Conservation (phyloP, 768 basidiomycete species). For the Rhodocollybia butyracea region DNA sequence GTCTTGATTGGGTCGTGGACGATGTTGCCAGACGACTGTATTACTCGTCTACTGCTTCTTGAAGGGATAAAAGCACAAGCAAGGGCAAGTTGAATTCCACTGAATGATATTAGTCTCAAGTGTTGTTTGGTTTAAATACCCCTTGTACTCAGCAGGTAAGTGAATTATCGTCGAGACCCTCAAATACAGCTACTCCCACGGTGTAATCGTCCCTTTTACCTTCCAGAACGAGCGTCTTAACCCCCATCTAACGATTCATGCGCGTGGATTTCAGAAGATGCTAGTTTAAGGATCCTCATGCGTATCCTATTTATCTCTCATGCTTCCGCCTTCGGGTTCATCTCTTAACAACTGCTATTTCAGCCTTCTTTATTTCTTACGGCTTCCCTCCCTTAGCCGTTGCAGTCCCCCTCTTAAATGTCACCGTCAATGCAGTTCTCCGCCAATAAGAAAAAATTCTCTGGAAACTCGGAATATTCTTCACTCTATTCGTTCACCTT, state of each 20-base stretch:
- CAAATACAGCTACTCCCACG: background rate
- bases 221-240: background rate
- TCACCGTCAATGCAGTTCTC: too few species aligned
- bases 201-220: conserved; percentile 1
- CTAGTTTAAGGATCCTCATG: conserved; percentile 1
- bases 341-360: background rate
- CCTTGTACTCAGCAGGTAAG: background rate
- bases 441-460: too few species aligned
- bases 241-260: background rate
- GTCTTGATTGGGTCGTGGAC: conserved; percentile 89
- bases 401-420: too few species aligned
- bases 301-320: background rate
- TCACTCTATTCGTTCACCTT: too few species aligned
- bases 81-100: too few species aligned
- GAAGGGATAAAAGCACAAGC: background rate
- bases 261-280: background rate
- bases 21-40: conserved; percentile 88
- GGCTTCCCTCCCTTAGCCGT: background rate
- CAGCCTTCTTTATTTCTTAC: background rate
- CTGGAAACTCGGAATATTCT: too few species aligned
- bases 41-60: conserved; percentile 53
- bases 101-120: too few species aligned
- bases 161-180: background rate
- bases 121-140: background rate
- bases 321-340: background rate